Percentiles rank a stretch among this genome's conserved stretches.
phyloP scores from a whole-genome alignment of 306 rosid genomes.

The Gynostemma pentaphyllum region DNA sequence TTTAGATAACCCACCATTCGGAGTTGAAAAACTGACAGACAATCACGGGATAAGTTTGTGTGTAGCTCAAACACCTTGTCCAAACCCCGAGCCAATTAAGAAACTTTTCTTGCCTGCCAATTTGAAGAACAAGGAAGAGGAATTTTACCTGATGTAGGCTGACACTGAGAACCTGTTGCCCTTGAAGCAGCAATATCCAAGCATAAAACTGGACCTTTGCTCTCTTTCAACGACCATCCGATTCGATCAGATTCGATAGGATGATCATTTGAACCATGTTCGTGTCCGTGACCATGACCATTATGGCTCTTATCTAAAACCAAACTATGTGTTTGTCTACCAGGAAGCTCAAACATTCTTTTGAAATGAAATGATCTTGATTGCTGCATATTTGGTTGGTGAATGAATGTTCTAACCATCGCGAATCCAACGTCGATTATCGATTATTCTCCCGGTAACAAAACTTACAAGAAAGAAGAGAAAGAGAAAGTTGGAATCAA shows the following conservation, averaged over 20 bases:
- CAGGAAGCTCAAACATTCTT: conserved; percentile 53
- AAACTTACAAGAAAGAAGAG: conserved; percentile 7
- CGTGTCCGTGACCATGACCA: too few relatives aligned
- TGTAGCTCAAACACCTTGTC: too few relatives aligned
- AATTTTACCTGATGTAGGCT: conserved; percentile 31
- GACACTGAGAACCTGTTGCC: conserved; percentile 16
- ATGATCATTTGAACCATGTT: conserved; percentile 12
- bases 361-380: conserved; percentile 54
- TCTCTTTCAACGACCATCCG: conserved; percentile 10
- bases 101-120: not conserved
- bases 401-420: conserved; percentile 57
- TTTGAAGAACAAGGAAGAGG: not conserved
- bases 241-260: conserved; percentile 12
- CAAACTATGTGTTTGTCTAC: conserved; percentile 40
- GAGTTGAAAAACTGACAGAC: too few relatives aligned
- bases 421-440: conserved; percentile 11
- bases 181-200: conserved; percentile 10
- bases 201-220: conserved; percentile 13
- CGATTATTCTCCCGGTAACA: conserved; percentile 9
- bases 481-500: not conserved
- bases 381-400: conserved; percentile 43
- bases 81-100: too few relatives aligned
- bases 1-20: too few relatives aligned
- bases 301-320: conserved; percentile 31
- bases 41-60: too few relatives aligned